Percentiles rank a stretch among this genome's conserved stretches.
Evolutionary conservation across 2,329 filamentous ascomycete species (phyloP).

Genomic region (Cylindrodendrum hubeiense): DNA sequence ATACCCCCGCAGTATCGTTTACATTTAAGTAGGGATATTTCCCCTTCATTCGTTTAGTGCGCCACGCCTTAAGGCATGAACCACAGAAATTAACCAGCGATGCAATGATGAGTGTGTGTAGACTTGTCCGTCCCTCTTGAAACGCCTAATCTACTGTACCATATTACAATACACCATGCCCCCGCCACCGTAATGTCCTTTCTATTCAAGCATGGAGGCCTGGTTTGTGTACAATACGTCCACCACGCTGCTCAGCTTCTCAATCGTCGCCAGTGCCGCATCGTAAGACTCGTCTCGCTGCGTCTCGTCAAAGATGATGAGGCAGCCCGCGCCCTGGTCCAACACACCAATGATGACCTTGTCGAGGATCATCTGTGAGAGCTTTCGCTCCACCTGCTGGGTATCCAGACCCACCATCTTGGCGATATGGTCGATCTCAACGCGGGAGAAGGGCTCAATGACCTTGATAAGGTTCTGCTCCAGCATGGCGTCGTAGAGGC

Average conservation of each 20-base stretch:
- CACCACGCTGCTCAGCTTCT: conserved; percentile 96
- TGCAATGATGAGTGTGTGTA: conserved; percentile 36
- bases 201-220: conserved; percentile 91
- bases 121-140: conserved; percentile 44
- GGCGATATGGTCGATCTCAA: conserved; percentile 96
- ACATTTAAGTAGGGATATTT: conserved; percentile 22
- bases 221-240: conserved; percentile 98
- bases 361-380: conserved; percentile 99
- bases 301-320: conserved; percentile 97
- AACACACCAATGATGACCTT: conserved; percentile 98
- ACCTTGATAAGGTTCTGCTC: conserved; percentile 99
- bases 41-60: not conserved
- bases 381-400: conserved; percentile 96
- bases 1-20: conserved; percentile 40
- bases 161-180: conserved; percentile 45
- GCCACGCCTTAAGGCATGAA: not conserved
- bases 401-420: conserved; percentile 98
- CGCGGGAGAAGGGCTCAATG: conserved; percentile 97
- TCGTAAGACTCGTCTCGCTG: conserved; percentile 95
- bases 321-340: conserved; percentile 96
- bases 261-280: conserved; percentile 92
- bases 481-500: conserved; percentile 97
- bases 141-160: conserved; percentile 49
- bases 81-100: conserved; percentile 26
- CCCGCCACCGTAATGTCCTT: conserved; percentile 11